A percentile compares a stretch with the other conserved stretches of the same genome.
These are phyloP conservation scores for Trypanosoma melophagium DNA, from an alignment of 208 protist genomes.

Conservation along the genomic window DNA sequence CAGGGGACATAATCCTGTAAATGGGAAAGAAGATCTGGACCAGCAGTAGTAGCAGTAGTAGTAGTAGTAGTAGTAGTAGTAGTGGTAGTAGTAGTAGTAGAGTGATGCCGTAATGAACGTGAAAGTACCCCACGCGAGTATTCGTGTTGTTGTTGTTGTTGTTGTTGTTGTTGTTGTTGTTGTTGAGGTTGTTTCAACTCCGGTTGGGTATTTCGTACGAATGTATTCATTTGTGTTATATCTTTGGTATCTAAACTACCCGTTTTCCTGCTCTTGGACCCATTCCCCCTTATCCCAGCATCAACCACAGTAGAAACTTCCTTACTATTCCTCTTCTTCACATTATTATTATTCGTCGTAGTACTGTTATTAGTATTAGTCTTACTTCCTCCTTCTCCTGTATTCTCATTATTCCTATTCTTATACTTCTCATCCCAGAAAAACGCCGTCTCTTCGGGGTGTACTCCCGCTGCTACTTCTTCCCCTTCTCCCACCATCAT, in stretches of 20 bases:
- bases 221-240: too few species aligned
- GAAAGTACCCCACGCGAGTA: not conserved
- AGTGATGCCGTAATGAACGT: not conserved
- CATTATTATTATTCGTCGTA: not conserved
- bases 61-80: too few species aligned
- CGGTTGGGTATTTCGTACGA: too few species aligned
- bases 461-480: too few species aligned
- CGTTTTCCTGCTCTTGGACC: too few species aligned
- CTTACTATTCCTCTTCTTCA: not conserved
- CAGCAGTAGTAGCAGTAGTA: not conserved
- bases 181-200: not conserved
- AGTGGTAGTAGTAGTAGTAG: too few species aligned
- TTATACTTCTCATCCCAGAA: not conserved
- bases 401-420: not conserved
- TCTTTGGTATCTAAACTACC: too few species aligned
- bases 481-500: too few species aligned
- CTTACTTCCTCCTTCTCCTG: not conserved
- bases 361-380: not conserved
- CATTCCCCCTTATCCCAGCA: too few species aligned
- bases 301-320: too few species aligned
- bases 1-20: slow-evolving; percentile 32
- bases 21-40: not conserved
- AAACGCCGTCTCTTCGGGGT: too few species aligned
- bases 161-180: not conserved
- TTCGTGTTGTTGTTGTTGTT: not conserved